Conservation (phyloP, 352 stramenopile species). For the Globisporangium spinosum region DNA sequence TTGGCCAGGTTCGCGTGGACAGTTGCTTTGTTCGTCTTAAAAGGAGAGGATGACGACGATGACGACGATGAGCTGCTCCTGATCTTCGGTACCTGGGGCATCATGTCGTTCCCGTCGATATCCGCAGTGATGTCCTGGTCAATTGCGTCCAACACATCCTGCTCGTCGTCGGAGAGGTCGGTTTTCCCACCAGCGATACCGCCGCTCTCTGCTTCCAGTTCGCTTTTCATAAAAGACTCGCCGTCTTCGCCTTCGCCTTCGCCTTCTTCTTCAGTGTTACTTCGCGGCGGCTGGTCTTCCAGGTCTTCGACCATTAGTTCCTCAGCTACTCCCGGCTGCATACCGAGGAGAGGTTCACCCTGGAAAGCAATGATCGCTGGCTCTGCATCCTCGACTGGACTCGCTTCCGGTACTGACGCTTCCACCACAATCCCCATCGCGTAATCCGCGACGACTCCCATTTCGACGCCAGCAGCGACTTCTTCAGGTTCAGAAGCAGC, state of each 20-base stretch:
- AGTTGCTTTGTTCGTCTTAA: constrained; percentile 37
- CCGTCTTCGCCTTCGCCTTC: constrained; percentile 2
- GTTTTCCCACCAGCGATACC: background rate
- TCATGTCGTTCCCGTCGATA: constrained; percentile 52
- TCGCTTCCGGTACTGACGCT: constrained; percentile 16
- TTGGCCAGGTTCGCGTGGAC: constrained; percentile 64
- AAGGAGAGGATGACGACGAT: constrained; percentile 11
- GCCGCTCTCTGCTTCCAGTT: constrained; percentile 11
- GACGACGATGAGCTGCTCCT: constrained; percentile 21
- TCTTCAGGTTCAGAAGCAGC: constrained; percentile 15
- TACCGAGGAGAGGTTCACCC: background rate
- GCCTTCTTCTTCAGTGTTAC: background rate
- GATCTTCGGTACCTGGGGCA: constrained; percentile 38
- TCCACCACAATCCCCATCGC: constrained; percentile 33
- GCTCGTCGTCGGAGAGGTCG: constrained; percentile 11
- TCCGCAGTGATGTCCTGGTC: constrained; percentile 47
- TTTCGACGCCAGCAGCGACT: constrained; percentile 28
- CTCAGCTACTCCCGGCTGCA: background rate
- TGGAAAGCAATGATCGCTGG: constrained; percentile 7
- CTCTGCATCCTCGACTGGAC: background rate
- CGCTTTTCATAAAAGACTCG: constrained; percentile 10
- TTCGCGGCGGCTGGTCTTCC: background rate
- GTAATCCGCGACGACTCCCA: constrained; percentile 35
- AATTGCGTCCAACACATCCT: constrained; percentile 33
- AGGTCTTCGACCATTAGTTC: background rate